Evolutionary conservation across 192 early-diverging fungal species (phyloP), one percentile per base, ranked within the genome.

Genomic region (Coemansia sp.): DNA sequence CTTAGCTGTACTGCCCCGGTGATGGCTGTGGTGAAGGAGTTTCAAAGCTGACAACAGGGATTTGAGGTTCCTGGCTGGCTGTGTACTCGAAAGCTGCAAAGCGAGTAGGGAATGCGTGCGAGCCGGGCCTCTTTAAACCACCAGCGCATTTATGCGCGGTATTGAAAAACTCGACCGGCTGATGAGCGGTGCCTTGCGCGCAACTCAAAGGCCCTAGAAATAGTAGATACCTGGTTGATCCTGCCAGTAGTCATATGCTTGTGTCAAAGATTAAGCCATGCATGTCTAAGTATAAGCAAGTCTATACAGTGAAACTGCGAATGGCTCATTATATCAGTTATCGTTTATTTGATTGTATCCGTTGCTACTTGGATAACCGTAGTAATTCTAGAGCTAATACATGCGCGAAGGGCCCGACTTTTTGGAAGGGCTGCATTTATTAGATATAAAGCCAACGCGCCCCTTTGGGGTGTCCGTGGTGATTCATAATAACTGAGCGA

Each of bases 271-370:
- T 87, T 87, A 87, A 87, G 83, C 85, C 83, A 85, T 86, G 85
- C 83, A 85, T 86, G 83, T 83, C 81, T 82, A 83, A 86, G 83
- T 84, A 82, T 83, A 80, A 84, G 80, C 73, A 75, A 78, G 67
- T 81, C 80, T 84, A 70, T 84, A 85, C 78, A 70, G 83, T 82
- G 86, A 87, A 85, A 86, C 86, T 86, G 83, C 85, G 81, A 84
- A 89, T 85, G 86, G 83, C 87, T 89, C 86, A 88, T 87, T 88
- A 88, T 84, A 89, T 87, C 87, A 88, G 86, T 89, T 89, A 88
- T 89, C 84, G 81, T 88, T 87, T 89, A 89, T 85, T 86, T 86
- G 86, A 89, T 86, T 80, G 73, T 85, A 81, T 80, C 69, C 56
- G 57, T 85, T 85, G 82, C 84, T 84, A 85, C 75, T 88, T 86